Base-by-base conservation (phyloP, 2,329 filamentous ascomycete species). In the Conoideocrella luteorostrata region DNA sequence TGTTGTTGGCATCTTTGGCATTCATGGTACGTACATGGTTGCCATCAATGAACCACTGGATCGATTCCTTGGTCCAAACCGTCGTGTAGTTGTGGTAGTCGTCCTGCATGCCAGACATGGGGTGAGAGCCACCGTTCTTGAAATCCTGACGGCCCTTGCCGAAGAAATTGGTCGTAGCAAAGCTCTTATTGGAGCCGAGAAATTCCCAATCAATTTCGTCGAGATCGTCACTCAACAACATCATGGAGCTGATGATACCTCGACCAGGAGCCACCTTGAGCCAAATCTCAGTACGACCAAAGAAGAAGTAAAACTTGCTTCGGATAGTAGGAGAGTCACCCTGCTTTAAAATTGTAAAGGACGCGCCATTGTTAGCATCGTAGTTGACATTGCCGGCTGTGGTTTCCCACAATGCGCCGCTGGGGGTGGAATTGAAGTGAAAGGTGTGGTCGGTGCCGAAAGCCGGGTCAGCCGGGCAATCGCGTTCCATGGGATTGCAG, bases 161-260 rank as follows among this genome's bases (percentile, higher is more conserved):
- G 55, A 86, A 91, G 66, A 84, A 91, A 69, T 91, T 90, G 52
- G 78, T 83, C 54, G 86, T 74, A 7, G 78, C 84, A 26, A 73
- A 65, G 13, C 71, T 77, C 44, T 68, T 64, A 57, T 87, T 82
- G 45, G 74, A 74, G 36, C 87, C 87, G 46, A 88, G 74, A 57
- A 87, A 86, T 59, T 93, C 87, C 78, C 87, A 91, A 59, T 95
- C 89, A 32, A 95, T 82, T 65, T 95, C 88, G 60, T 95, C 89
- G 12, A 91, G 74, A 54, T 89, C 83, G 53, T 93, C 84, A 40
- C 85, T 91, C 52, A 93, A 74, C 63, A 91, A 75, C 60, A 95
- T 90, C 57, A 94, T 82, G 49, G 86, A 81, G 56, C 82, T 88
- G 54, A 95, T 78, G 50, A 95, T 82, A 41, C 89, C 89, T 7